Percentiles rank a stretch among this genome's conserved stretches.
These are phyloP conservation scores for Neoscytalidium dimidiatum DNA, from an alignment of 2,329 filamentous ascomycete genomes.

Conservation along the genomic window DNA sequence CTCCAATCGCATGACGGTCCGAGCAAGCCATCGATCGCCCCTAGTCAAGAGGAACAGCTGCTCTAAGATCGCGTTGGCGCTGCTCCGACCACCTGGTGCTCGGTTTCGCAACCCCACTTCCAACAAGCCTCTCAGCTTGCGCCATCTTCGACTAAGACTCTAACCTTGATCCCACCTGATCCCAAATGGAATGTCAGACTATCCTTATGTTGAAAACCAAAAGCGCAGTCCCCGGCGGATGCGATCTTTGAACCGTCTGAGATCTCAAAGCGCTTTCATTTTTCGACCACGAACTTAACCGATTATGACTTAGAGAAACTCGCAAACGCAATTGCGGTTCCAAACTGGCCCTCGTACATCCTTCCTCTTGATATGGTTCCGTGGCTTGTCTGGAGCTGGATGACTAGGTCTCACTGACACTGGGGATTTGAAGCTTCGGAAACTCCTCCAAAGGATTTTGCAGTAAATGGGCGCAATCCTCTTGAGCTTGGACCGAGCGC, in stretches of 20 bases:
- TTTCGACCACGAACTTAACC: too few relatives aligned
- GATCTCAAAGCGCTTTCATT: too few relatives aligned
- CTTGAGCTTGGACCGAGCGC: not conserved
- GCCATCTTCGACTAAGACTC: not conserved
- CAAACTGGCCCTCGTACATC: too few relatives aligned
- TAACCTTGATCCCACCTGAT: too few relatives aligned
- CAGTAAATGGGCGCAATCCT: not conserved
- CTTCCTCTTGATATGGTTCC: too few relatives aligned
- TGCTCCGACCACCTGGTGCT: not conserved
- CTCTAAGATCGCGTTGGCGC: not conserved
- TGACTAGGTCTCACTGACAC: not conserved
- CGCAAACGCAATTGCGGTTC: too few relatives aligned
- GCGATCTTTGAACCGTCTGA: too few relatives aligned
- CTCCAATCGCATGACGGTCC: not conserved
- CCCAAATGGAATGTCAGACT: too few relatives aligned
- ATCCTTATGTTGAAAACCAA: too few relatives aligned
- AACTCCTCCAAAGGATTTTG: not conserved
- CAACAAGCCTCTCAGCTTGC: not conserved
- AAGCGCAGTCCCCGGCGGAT: too few relatives aligned
- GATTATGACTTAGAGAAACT: too few relatives aligned
- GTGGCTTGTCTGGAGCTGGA: not conserved
- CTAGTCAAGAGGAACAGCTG: not conserved
- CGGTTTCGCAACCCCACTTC: slow-evolving; percentile 9
- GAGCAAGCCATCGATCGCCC: not conserved
- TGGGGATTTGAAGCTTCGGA: not conserved